Conservation (phyloP, 2,329 filamentous ascomycete species). For the Fusarium burgessii region DNA sequence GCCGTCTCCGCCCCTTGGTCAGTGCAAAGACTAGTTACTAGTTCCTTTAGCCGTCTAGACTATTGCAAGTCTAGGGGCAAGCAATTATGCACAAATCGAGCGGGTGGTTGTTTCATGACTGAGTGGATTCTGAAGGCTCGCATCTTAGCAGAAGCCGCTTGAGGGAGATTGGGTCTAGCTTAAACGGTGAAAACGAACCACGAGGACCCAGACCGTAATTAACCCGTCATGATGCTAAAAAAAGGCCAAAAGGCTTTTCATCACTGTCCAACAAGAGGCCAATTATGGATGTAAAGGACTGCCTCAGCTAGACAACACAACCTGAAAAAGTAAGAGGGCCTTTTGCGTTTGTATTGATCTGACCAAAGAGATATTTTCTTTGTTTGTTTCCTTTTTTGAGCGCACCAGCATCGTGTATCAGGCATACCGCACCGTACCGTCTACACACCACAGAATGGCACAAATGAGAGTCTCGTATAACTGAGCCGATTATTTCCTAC, state of each 20-base stretch:
- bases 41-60: slow-evolving; percentile 10
- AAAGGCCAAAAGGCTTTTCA: slow-evolving; percentile 13
- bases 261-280: slow-evolving; percentile 7
- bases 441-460: not conserved
- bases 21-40: slow-evolving; percentile 3
- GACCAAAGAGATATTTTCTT: slow-evolving; percentile 4
- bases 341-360: not conserved
- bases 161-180: slow-evolving; percentile 25
- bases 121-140: slow-evolving; percentile 3
- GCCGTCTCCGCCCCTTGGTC: slow-evolving; percentile 17
- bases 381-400: not conserved
- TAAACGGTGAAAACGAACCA: slow-evolving; percentile 37
- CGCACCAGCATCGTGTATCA: slow-evolving; percentile 1
- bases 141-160: slow-evolving; percentile 6
- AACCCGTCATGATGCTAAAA: slow-evolving; percentile 42
- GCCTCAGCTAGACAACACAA: slow-evolving; percentile 19
- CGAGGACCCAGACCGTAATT: slow-evolving; percentile 34
- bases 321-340: slow-evolving; percentile 18
- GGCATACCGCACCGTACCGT: not conserved
- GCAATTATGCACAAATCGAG: slow-evolving; percentile 2
- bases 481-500: slow-evolving; percentile 12
- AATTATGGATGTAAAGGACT: slow-evolving; percentile 7
- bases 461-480: slow-evolving; percentile 35
- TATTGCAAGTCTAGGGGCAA: slow-evolving; percentile 6
- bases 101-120: slow-evolving; percentile 40